phyloP scores from a whole-genome alignment of 257 asterid genomes.

The Paraleonurus japonicus region DNA sequence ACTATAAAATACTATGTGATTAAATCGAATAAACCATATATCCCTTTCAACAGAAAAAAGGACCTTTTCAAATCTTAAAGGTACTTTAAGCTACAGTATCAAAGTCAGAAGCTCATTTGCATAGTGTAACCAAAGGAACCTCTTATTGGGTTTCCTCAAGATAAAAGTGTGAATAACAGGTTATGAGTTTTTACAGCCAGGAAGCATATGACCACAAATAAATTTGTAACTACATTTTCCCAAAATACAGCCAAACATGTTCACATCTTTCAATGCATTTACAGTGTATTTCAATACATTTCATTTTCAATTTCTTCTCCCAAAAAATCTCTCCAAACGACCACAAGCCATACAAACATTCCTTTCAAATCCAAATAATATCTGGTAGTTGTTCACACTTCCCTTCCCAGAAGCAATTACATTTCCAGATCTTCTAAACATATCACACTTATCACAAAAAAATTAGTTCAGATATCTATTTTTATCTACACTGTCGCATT shows the following conservation, averaged over 20 bases:
- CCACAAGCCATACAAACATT: neutral
- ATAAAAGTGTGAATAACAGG: neutral
- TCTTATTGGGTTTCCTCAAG: neutral
- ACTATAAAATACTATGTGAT: conserved; percentile 2
- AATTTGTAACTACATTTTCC: neutral
- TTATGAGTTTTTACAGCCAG: neutral
- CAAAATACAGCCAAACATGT: neutral
- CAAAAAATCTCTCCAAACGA: neutral
- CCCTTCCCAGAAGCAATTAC: conserved; percentile 1
- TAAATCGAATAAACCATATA: neutral
- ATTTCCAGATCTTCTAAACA: conserved; percentile 12
- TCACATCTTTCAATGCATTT: neutral
- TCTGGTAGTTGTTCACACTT: conserved; percentile 3
- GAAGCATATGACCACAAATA: neutral
- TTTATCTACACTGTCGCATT: neutral
- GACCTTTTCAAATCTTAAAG: neutral
- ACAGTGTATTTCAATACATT: neutral
- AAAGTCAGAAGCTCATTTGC: neutral
- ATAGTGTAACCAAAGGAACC: neutral
- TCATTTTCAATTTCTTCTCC: neutral
- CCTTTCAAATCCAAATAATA: conserved; percentile 5
- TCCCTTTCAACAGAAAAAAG: neutral
- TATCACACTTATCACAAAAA: neutral
- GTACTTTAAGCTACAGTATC: neutral
- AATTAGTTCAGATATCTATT: neutral